These are phyloP conservation scores for Elaeis guineensis DNA, from an alignment of 176 grass and related monocot species.

Conservation along the genomic window DNA sequence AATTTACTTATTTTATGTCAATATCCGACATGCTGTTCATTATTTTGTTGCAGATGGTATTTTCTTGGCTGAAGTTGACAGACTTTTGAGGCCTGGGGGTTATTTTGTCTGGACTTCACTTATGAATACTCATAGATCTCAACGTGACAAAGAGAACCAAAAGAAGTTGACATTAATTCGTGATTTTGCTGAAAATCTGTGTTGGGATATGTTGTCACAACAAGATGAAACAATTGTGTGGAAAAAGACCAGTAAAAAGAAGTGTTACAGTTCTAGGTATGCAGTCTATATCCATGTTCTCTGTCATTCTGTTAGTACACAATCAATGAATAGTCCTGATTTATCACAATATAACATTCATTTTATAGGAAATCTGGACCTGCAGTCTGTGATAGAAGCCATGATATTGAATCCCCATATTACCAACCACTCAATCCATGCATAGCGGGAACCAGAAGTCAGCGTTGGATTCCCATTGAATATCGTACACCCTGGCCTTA, in stretches of 20 bases:
- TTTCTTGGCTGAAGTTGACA: slow-evolving; percentile 96
- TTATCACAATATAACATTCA: not conserved
- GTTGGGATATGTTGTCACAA: slow-evolving; percentile 95
- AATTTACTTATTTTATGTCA: slow-evolving; percentile 5
- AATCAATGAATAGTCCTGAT: no score
- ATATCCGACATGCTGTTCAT: not conserved
- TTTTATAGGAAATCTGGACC: slow-evolving; percentile 71
- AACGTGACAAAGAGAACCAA: slow-evolving; percentile 88
- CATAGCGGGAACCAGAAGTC: slow-evolving; percentile 84
- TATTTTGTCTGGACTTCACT: slow-evolving; percentile 96
- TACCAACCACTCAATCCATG: slow-evolving; percentile 84
- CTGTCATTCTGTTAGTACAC: no score
- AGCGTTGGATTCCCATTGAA: slow-evolving; percentile 84
- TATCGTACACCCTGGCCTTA: slow-evolving; percentile 68
- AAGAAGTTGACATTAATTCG: slow-evolving; percentile 78
- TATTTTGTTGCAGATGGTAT: slow-evolving; percentile 57
- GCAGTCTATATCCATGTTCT: not conserved
- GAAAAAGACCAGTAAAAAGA: slow-evolving; percentile 79
- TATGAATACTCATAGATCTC: slow-evolving; percentile 79
- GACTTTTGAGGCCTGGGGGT: slow-evolving; percentile 87
- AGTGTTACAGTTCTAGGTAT: slow-evolving; percentile 78
- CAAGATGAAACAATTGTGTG: slow-evolving; percentile 99
- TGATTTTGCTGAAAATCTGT: slow-evolving; percentile 58
- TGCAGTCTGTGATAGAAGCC: slow-evolving; percentile 58
- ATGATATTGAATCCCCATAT: slow-evolving; percentile 80